Percentiles rank a stretch among this genome's conserved stretches.
phyloP scores from a whole-genome alignment of 805 yeast species.

The Saturnispora dispora region DNA sequence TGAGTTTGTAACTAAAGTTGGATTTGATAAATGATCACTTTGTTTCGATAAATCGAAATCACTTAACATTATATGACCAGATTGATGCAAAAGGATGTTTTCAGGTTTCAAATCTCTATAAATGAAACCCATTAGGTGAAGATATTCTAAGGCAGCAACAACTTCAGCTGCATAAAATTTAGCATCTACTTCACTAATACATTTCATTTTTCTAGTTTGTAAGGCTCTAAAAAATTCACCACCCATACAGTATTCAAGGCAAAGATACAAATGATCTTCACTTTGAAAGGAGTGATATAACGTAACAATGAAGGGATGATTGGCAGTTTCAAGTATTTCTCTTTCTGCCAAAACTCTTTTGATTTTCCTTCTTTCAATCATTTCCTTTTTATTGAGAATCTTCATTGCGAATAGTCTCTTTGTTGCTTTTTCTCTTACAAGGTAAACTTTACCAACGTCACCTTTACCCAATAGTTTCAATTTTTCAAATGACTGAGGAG shows the following conservation, averaged over 20 bases:
- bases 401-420: conserved; percentile 86
- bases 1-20: conserved; percentile 44
- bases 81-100: conserved; percentile 85
- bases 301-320: conserved; percentile 96
- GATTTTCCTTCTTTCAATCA: conserved; percentile 91
- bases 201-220: conserved; percentile 81
- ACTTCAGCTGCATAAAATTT: conserved; percentile 94
- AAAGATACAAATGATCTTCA: conserved; percentile 79
- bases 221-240: conserved; percentile 96
- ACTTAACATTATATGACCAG: conserved; percentile 96
- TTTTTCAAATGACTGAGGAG: conserved; percentile 81
- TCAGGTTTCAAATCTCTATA: conserved; percentile 97
- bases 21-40: conserved; percentile 65
- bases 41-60: conserved; percentile 95
- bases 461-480: conserved; percentile 90
- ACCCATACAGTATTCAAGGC: conserved; percentile 99
- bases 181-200: conserved; percentile 83
- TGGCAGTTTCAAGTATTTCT: conserved; percentile 88
- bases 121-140: conserved; percentile 94
- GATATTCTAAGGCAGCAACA: conserved; percentile 89
- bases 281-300: conserved; percentile 94
- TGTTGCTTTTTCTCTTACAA: conserved; percentile 75
- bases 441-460: conserved; percentile 93
- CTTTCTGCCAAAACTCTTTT: conserved; percentile 95
- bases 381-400: conserved; percentile 79